Conservation (phyloP, 192 early-diverging fungal species). For the Geranomyces michiganensis region DNA sequence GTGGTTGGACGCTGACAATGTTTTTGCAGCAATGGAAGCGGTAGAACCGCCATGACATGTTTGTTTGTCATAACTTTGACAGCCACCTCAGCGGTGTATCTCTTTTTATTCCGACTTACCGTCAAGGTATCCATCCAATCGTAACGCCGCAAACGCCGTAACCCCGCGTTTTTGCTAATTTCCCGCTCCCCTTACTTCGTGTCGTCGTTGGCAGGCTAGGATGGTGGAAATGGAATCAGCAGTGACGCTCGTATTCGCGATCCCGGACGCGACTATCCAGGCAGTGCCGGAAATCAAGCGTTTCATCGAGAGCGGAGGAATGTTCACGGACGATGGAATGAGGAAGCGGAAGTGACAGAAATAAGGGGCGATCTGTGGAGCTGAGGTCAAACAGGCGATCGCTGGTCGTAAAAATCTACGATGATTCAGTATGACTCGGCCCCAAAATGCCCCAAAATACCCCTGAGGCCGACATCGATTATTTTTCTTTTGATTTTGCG, state of each 20-base stretch:
- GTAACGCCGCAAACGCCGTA: too few species aligned
- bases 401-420: too few species aligned
- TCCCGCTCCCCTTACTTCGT: too few species aligned
- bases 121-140: not conserved
- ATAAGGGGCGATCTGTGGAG: too few species aligned
- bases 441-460: too few species aligned
- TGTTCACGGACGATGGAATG: conserved; percentile 27
- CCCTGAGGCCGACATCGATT: too few species aligned
- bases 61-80: conserved; percentile 18
- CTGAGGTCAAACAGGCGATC: too few species aligned
- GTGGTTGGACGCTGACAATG: too few species aligned
- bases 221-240: conserved; percentile 32
- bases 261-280: conserved; percentile 24
- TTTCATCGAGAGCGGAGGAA: conserved; percentile 36
- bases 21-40: conserved; percentile 15
- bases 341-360: conserved; percentile 1
- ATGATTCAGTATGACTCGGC: too few species aligned
- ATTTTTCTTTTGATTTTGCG: too few species aligned
- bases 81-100: not conserved
- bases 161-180: too few species aligned
- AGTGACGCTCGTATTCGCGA: conserved; percentile 31
- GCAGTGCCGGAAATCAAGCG: conserved; percentile 33
- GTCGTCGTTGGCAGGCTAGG: not conserved
- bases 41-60: conserved; percentile 16
- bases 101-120: conserved; percentile 13